These are phyloP conservation scores for Naganishia sp. DNA, from an alignment of 1,284 basidiomycete genomes.

Conservation along the genomic window DNA sequence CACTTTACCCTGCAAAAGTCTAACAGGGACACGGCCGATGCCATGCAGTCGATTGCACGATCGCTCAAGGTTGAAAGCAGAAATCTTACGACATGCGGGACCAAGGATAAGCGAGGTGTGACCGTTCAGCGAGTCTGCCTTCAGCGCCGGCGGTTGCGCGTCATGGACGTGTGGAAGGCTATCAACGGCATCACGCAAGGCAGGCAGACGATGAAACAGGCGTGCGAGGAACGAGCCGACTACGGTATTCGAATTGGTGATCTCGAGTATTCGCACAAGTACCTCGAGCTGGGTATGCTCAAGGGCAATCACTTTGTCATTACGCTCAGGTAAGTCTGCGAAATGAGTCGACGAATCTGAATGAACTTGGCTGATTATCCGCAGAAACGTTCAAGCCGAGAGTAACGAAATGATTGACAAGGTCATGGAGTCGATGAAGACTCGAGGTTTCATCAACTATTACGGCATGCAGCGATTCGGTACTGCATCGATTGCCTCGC, in stretches of 20 bases:
- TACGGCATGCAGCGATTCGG: slow-evolving; percentile 99
- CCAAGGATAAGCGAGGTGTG: slow-evolving; percentile 97
- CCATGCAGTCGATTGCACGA: slow-evolving; percentile 74
- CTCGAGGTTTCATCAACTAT: slow-evolving; percentile 94
- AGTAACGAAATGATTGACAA: slow-evolving; percentile 69
- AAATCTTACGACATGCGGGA: slow-evolving; percentile 87
- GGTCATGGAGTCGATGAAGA: slow-evolving; percentile 77
- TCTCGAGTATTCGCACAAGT: slow-evolving; percentile 75
- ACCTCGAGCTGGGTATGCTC: slow-evolving; percentile 88
- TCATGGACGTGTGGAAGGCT: slow-evolving; percentile 80
- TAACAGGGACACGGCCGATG: slow-evolving; percentile 96
- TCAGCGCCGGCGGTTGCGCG: slow-evolving; percentile 72
- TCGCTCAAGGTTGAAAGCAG: slow-evolving; percentile 71
- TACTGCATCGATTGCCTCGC: slow-evolving; percentile 92
- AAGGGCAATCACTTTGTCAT: slow-evolving; percentile 96
- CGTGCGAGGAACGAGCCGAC: slow-evolving; percentile 73
- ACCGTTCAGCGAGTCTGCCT: slow-evolving; percentile 91
- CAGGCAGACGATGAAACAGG: slow-evolving; percentile 63
- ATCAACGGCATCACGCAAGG: slow-evolving; percentile 66
- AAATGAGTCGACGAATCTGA: not conserved
- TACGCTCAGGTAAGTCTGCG: slow-evolving; percentile 71
- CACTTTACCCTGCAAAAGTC: slow-evolving; percentile 98
- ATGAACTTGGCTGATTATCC: not conserved
- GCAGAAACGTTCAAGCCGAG: slow-evolving; percentile 77
- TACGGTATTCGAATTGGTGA: slow-evolving; percentile 87